Evolutionary conservation across 768 basidiomycete species (phyloP).

Genomic region (Lactifluus pinguis): DNA sequence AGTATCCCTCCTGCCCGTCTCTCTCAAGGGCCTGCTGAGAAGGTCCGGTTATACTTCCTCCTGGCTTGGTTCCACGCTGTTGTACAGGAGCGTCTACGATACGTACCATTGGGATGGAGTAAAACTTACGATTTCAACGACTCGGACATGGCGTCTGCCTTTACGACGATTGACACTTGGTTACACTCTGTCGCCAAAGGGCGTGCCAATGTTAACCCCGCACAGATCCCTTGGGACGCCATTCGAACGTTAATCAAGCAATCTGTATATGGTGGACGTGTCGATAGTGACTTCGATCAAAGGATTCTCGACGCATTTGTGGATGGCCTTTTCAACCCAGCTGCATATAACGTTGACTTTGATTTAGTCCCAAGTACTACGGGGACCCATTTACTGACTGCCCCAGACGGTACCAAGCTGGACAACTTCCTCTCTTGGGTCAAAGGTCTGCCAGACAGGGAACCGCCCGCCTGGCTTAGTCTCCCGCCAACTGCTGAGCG

Average conservation of each 20-base stretch:
- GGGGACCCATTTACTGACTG: slow-evolving; percentile 48
- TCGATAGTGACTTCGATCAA: slow-evolving; percentile 96
- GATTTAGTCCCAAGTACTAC: slow-evolving; percentile 64
- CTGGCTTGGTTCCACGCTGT: slow-evolving; percentile 99
- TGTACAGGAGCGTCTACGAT: slow-evolving; percentile 92
- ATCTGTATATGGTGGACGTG: slow-evolving; percentile 88
- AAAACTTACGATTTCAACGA: slow-evolving; percentile 98
- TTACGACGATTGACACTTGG: slow-evolving; percentile 89
- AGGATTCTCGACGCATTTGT: slow-evolving; percentile 89
- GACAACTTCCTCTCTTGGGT: slow-evolving; percentile 91
- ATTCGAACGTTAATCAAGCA: slow-evolving; percentile 90
- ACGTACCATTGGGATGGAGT: slow-evolving; percentile 94
- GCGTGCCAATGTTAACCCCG: slow-evolving; percentile 86
- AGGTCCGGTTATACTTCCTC: slow-evolving; percentile 87
- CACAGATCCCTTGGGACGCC: slow-evolving; percentile 89
- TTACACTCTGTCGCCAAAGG: slow-evolving; percentile 73
- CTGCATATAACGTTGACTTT: slow-evolving; percentile 91
- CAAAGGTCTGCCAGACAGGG: slow-evolving; percentile 78
- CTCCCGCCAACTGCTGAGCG: slow-evolving; percentile 88
- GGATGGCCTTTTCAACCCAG: slow-evolving; percentile 76
- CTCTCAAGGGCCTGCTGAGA: slow-evolving; percentile 84
- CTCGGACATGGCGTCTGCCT: slow-evolving; percentile 91
- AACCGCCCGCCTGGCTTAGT: slow-evolving; percentile 91
- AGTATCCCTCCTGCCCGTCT: slow-evolving; percentile 64
- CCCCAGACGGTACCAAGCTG: slow-evolving; percentile 89